Percentiles rank a stretch among this genome's conserved stretches.
phyloP scores from a whole-genome alignment of 345 rosid species.

The Syzygium jambos region DNA sequence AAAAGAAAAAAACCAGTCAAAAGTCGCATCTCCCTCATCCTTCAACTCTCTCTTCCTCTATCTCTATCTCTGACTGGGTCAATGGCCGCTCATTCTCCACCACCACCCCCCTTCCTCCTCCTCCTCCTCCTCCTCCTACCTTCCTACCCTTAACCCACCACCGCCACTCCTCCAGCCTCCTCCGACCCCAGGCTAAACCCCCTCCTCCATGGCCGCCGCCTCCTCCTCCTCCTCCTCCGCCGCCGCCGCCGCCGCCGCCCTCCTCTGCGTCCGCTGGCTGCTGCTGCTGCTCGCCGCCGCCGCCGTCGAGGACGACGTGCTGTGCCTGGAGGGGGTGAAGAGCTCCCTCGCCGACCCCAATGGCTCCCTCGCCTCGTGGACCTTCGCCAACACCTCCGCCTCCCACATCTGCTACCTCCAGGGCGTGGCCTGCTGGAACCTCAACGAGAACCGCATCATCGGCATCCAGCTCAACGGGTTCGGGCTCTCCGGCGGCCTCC shows the following conservation, averaged over 20 bases:
- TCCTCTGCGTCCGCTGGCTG: neutral
- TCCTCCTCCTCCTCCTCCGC: too few relatives aligned
- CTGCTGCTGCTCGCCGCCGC: neutral
- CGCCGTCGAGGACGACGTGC: constrained; percentile 34
- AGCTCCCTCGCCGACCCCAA: constrained; percentile 28
- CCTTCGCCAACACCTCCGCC: constrained; percentile 34
- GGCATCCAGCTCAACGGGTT: constrained; percentile 22
- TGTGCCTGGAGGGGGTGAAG: constrained; percentile 47
- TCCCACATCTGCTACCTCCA: constrained; percentile 35
- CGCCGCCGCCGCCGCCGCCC: neutral
- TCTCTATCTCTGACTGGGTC: neutral
- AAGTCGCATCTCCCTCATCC: neutral
- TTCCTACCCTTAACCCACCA: neutral
- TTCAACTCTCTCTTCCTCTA: neutral
- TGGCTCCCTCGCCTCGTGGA: constrained; percentile 23
- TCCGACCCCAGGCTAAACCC: neutral
- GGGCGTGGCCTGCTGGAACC: constrained; percentile 60
- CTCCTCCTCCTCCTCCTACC: neutral
- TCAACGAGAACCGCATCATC: constrained; percentile 40
- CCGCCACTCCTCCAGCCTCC: neutral
- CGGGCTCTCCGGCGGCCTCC: constrained; percentile 39
- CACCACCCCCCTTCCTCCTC: neutral
- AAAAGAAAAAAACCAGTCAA: neutral
- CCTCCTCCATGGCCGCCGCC: neutral
- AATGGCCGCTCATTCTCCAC: constrained; percentile 1